Evolutionary conservation across 441 rosid genomes (phyloP).

Genomic region (Arabidopsis lyrata): DNA sequence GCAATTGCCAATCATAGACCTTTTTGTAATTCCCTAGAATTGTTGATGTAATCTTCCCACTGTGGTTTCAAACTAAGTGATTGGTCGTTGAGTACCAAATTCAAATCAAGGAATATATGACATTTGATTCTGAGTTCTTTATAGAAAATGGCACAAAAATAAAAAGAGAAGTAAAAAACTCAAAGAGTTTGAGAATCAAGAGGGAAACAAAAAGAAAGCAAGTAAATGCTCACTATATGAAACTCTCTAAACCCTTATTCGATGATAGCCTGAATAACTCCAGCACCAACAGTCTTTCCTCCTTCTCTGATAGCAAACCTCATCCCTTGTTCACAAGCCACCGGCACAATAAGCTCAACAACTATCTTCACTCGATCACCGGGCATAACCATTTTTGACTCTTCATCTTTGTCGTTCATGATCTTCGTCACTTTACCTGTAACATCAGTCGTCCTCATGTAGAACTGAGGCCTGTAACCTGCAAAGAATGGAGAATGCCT

Average conservation of each 20-base stretch:
- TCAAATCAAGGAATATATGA: constrained; percentile 38
- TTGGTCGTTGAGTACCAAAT: too few relatives aligned
- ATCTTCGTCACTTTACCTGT: constrained; percentile 79
- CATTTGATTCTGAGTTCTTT: constrained; percentile 42
- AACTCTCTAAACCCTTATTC: constrained; percentile 45
- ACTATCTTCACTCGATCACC: constrained; percentile 95
- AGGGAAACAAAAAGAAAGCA: constrained; percentile 49
- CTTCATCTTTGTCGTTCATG: constrained; percentile 93
- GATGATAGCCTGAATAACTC: constrained; percentile 88
- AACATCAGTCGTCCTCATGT: constrained; percentile 96
- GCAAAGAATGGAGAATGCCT: constrained; percentile 94
- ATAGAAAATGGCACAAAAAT: constrained; percentile 33
- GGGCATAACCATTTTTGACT: constrained; percentile 99
- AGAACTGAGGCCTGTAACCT: constrained; percentile 92
- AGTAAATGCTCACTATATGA: constrained; percentile 47
- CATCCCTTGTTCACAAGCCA: constrained; percentile 98
- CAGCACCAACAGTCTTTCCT: constrained; percentile 96
- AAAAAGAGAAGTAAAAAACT: not conserved
- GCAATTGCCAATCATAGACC: not conserved
- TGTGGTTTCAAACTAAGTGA: constrained; percentile 1
- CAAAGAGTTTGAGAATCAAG: constrained; percentile 36
- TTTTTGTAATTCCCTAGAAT: too few relatives aligned
- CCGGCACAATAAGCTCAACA: constrained; percentile 92
- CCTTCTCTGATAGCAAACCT: constrained; percentile 99
- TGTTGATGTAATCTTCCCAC: not conserved